phyloP scores from a whole-genome alignment of 441 rosid genomes.

The Bocquillonia castaneifolia region DNA sequence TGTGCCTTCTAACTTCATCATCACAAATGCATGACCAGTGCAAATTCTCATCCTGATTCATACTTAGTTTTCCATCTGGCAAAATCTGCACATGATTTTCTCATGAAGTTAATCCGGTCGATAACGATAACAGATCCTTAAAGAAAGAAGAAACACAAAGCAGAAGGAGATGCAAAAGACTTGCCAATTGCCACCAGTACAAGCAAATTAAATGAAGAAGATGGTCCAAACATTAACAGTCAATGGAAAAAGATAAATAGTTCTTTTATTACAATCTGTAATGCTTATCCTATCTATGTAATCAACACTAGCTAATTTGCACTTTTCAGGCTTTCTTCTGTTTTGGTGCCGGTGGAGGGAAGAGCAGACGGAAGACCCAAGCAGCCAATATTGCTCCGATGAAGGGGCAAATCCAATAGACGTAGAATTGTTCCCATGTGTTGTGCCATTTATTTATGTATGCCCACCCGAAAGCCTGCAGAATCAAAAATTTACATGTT shows the following conservation, averaged over 20 bases:
- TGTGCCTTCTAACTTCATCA: too few relatives aligned
- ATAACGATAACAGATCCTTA: too few relatives aligned
- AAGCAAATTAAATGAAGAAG: constrained; percentile 1
- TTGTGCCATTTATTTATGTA: constrained; percentile 66
- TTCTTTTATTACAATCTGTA: constrained; percentile 15
- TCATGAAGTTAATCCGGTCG: too few relatives aligned
- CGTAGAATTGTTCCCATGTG: constrained; percentile 88
- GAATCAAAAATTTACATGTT: not conserved
- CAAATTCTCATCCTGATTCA: too few relatives aligned
- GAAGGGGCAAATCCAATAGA: constrained; percentile 86
- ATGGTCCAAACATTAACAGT: not conserved
- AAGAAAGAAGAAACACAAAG: not conserved
- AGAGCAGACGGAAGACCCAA: constrained; percentile 58
- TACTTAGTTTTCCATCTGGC: too few relatives aligned
- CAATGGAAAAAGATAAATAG: not conserved
- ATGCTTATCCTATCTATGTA: constrained; percentile 1
- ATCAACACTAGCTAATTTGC: not conserved
- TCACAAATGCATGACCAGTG: too few relatives aligned
- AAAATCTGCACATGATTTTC: too few relatives aligned
- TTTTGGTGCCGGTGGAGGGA: constrained; percentile 45
- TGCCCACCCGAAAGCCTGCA: constrained; percentile 96
- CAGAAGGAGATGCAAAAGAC: not conserved
- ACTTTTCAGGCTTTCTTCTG: constrained; percentile 53
- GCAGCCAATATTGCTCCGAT: constrained; percentile 74
- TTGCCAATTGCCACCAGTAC: not conserved